Conservation (phyloP, 352 stramenopile species). For the Globisporangium orthogonon region DNA sequence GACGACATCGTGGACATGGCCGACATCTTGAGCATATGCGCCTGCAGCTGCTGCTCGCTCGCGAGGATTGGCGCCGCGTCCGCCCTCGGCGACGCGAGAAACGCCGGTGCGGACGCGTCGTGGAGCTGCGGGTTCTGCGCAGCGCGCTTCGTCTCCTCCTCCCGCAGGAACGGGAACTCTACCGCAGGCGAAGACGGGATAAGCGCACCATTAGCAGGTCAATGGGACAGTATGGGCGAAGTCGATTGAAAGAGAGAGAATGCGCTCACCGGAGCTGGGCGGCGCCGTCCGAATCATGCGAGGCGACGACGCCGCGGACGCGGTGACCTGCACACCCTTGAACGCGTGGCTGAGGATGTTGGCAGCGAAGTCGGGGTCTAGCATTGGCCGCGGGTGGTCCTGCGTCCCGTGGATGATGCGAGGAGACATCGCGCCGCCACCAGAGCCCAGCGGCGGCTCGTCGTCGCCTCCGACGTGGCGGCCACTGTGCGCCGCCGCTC, state of each 20-base stretch:
- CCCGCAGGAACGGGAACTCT: conserved; percentile 70
- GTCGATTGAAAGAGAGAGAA: no score
- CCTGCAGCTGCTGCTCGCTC: conserved; percentile 23
- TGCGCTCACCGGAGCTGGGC: conserved; percentile 42
- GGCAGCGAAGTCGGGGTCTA: conserved; percentile 36
- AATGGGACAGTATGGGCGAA: no score
- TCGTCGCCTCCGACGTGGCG: conserved; percentile 35
- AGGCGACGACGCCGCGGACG: conserved; percentile 36
- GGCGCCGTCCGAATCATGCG: conserved; percentile 58
- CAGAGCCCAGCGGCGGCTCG: conserved; percentile 13
- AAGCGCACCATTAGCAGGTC: no score
- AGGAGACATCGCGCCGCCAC: conserved; percentile 32
- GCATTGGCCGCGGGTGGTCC: conserved; percentile 17
- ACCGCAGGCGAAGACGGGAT: background rate
- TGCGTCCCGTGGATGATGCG: conserved; percentile 31
- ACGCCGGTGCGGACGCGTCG: conserved; percentile 9
- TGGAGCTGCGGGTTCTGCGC: background rate
- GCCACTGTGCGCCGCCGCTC: background rate
- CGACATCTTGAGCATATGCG: conserved; percentile 46
- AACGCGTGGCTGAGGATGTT: conserved; percentile 64
- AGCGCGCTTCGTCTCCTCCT: conserved; percentile 32
- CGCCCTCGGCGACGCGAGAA: conserved; percentile 10
- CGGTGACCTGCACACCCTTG: conserved; percentile 41
- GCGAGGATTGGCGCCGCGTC: conserved; percentile 2
- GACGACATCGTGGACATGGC: conserved; percentile 49